Evolutionary conservation across 192 early-diverging fungal species (phyloP).

Genomic region (Lunasporangiospora selenospora): DNA sequence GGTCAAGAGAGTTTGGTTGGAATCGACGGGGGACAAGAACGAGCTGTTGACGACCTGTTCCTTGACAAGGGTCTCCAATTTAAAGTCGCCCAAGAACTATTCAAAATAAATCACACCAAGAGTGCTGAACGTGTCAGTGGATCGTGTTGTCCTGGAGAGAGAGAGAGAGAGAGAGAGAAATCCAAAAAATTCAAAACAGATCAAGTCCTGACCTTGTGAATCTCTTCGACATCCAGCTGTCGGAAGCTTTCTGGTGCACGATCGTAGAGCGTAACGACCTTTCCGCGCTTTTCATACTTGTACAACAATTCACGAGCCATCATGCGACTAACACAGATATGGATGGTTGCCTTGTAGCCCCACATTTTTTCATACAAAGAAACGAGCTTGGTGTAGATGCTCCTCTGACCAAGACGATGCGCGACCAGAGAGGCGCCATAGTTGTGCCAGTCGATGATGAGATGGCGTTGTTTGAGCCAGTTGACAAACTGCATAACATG

Average conservation of each 20-base stretch:
- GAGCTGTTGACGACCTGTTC: constrained; percentile 38
- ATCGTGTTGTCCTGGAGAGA: too few relatives aligned
- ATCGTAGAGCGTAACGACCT: constrained; percentile 83
- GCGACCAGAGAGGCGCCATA: constrained; percentile 91
- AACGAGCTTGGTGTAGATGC: constrained; percentile 40
- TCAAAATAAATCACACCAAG: neutral
- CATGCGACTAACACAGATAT: constrained; percentile 86
- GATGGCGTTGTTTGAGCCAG: constrained; percentile 65
- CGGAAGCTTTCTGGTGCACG: constrained; percentile 80
- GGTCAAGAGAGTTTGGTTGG: constrained; percentile 53
- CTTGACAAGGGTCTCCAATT: constrained; percentile 54
- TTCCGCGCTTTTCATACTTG: constrained; percentile 69
- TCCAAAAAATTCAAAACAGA: neutral
- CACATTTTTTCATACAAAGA: constrained; percentile 65
- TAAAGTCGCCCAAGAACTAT: constrained; percentile 52
- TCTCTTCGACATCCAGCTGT: constrained; percentile 64
- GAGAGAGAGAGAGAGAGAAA: neutral
- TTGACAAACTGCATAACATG: constrained; percentile 73
- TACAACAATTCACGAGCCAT: constrained; percentile 75
- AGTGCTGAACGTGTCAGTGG: neutral
- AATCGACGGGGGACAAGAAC: constrained; percentile 43
- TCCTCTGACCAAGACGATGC: constrained; percentile 65
- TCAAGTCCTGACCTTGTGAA: constrained; percentile 62
- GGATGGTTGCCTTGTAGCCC: constrained; percentile 74
- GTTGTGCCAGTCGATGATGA: constrained; percentile 99